Base-by-base conservation (phyloP, 805 yeast genomes). In the Monosporozyma unispora region DNA sequence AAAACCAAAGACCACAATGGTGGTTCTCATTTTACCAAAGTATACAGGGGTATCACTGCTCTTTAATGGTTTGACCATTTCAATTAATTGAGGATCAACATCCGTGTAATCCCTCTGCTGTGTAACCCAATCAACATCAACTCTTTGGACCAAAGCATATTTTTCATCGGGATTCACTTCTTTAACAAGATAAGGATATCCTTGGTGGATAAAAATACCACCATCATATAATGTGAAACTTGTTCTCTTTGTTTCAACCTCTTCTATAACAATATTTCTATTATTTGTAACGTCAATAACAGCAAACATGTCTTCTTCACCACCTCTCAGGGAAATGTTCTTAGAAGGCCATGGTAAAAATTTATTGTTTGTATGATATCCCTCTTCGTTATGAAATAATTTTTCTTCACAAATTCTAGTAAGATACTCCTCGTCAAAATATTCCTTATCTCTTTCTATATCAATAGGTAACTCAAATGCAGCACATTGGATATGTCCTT, bases 101-200 rank as follows among this genome's bases (percentile, higher is more conserved):
- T 93, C 95, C 0, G 96, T 87, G 58, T 76, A 93, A 64, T 93
- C 99, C 49, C 99, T 71, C 62, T 91, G 98, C 44, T 76, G 75
- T 0, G 99, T 93, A 0, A 80, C 76, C 98, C 98, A 93, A 54
- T 91, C 96, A 14, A 93, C 99, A 58, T 84, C 82, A 0, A 89
- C 96, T 47, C 96, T 69, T 57, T 80, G 84, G 4, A 91, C 96
- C 51, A 82, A 84, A 0, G 98, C 98, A 66, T 69, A 86, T 50
- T 74, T 76, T n/a, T 79, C 84, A 38, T 87, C 87, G 0, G 85
- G 72, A 54, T 89, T 84, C 59, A 93, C 84, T 57, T 89, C 96
- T 45, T 84, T 76, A 0, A 93, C 93, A 39, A 93, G 64, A 59
- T 89, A 91, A 0, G 97, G 87, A 53, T 79, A 76, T 6, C 99